A percentile compares a stretch with the other conserved stretches of the same genome.
Conservation (phyloP, 352 stramenopile species). For the Thraustotheca clavata region DNA sequence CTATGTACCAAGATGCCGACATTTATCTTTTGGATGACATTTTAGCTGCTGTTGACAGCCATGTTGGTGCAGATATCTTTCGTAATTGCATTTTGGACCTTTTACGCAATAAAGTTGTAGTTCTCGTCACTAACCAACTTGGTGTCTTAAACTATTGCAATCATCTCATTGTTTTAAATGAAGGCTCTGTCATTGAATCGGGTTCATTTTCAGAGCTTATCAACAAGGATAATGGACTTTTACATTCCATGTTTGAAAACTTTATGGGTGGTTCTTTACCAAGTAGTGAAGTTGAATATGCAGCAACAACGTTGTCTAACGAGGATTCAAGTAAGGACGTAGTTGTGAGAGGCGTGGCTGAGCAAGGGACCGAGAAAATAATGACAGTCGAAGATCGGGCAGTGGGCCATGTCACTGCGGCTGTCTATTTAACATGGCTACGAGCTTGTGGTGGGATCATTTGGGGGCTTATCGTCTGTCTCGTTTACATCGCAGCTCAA, state of each 20-base stretch:
- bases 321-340: conserved; percentile 35
- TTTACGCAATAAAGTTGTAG: conserved; percentile 20
- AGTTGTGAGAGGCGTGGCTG: conserved; percentile 30
- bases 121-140: conserved; percentile 29
- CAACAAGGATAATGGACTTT: conserved; percentile 23
- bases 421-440: conserved; percentile 48
- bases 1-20: conserved; percentile 62
- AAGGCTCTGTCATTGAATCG: conserved; percentile 60
- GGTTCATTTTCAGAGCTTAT: conserved; percentile 77
- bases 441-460: conserved; percentile 40
- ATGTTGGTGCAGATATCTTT: conserved; percentile 86
- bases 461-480: conserved; percentile 33
- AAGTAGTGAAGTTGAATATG: conserved; percentile 29
- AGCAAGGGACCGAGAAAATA: too few relatives aligned
- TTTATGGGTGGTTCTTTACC: conserved; percentile 13
- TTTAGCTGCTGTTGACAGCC: conserved; percentile 82
- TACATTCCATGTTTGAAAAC: conserved; percentile 21
- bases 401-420: conserved; percentile 33
- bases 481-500: conserved; percentile 35
- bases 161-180: conserved; percentile 59
- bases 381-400: conserved; percentile 32
- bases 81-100: conserved; percentile 49
- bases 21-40: conserved; percentile 86
- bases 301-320: conserved; percentile 35
- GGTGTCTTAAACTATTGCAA: conserved; percentile 47